phyloP scores from a whole-genome alignment of 768 basidiomycete genomes.

The Macrolepiota dolichaula region DNA sequence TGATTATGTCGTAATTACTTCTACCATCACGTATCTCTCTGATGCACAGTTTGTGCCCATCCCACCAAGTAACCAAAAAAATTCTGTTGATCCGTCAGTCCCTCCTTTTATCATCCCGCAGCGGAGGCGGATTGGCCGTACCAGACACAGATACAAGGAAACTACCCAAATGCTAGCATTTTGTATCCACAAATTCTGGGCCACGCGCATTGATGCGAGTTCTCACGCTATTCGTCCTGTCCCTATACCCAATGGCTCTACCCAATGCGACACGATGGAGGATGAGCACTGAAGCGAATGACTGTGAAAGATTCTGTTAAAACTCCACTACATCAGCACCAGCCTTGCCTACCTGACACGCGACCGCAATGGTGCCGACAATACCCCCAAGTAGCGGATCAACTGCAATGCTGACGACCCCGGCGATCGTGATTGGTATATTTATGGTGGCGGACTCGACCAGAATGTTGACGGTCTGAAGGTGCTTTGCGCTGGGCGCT shows the following conservation, averaged over 20 bases:
- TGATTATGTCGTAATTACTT: too few species aligned
- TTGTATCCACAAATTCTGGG: too few species aligned
- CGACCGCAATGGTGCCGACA: not conserved
- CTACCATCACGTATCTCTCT: too few species aligned
- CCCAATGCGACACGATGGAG: not conserved
- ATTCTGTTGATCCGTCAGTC: too few species aligned
- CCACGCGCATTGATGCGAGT: too few species aligned
- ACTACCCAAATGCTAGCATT: too few species aligned
- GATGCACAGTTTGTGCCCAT: too few species aligned
- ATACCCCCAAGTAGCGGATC: not conserved
- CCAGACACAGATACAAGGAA: too few species aligned
- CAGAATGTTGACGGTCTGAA: not conserved
- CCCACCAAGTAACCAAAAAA: too few species aligned
- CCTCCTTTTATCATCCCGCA: too few species aligned
- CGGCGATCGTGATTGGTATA: not conserved
- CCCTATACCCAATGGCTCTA: not conserved
- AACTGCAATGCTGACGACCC: not conserved
- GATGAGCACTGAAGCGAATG: not conserved
- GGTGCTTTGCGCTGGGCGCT: not conserved
- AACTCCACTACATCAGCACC: not conserved
- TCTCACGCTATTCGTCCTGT: not conserved
- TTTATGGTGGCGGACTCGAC: not conserved
- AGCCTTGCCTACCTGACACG: not conserved
- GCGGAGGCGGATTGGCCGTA: too few species aligned
- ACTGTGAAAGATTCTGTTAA: not conserved